Evolutionary conservation across 2,329 filamentous ascomycete species (phyloP), one percentile per base, ranked within the genome.

Genomic region (Endothia cerciana): DNA sequence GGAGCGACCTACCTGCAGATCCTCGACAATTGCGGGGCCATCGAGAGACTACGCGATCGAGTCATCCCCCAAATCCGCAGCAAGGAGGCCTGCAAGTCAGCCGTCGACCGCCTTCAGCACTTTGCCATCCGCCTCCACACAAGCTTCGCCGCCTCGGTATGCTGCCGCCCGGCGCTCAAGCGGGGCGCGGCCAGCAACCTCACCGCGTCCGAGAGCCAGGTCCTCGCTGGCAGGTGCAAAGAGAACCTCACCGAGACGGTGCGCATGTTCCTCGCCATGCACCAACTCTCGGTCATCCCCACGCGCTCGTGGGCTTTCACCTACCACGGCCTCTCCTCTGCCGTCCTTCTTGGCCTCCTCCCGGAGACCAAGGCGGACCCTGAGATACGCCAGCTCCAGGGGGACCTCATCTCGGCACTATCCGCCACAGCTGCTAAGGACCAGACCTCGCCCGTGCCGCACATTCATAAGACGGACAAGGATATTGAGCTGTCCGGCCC

Each of bases 241-340:
- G 76, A 79, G 19, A 89, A 89, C 71, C 77, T 90, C 33, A 85
- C 85, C 6, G 87, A 89, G 72, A 89, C 87, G 15, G 87, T 90
- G 13, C 83, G 86, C 49, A 90, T 89, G 87, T 90, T 89, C 72
- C 78, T 90, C 28, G 85, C 87, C 19, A 90, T 90, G 87, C 87
- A 90, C 73, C 87, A 89, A 69, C 77, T 90, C 38, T 89, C 87
- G 1, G 85, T 88, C 10, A 89, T 89, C 57, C 87, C 87, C 0
- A 90, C 87, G 0, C 80, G 87, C 33, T 89, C 86, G 65, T 90
- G 87, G 87, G 87, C 87, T 0, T 89, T 89, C 68, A 90, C 87
- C 0, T 89, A 89, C 65, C 87, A 90, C 70, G 87, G 87, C 1
- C 80, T 90, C 8, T 89, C 87, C 10, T 90, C 87, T 0, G 87